Conservation (phyloP, 306 rosid genomes). For the Ormosia semicastrata region DNA sequence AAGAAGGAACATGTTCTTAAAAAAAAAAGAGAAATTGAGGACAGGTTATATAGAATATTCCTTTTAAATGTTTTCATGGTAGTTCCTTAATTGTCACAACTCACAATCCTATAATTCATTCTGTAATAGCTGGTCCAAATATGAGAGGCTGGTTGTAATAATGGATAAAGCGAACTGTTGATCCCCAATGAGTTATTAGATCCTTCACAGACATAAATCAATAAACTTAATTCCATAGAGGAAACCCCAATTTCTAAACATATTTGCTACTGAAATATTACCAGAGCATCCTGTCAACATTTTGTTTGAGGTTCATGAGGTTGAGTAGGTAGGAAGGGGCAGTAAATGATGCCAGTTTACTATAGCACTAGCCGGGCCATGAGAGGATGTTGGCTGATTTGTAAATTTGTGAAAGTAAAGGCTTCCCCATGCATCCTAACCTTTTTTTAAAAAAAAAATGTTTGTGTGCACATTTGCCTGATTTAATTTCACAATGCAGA, state of each 20-base stretch:
- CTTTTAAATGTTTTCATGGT: not conserved
- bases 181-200: not conserved
- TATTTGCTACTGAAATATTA: not conserved
- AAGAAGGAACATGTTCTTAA: not conserved
- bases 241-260: not conserved
- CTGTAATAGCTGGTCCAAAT: not conserved
- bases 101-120: not conserved
- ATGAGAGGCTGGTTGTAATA: not conserved
- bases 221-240: not conserved
- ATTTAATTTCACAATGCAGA: not conserved
- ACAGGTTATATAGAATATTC: not conserved
- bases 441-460: not conserved
- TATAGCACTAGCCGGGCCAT: not conserved
- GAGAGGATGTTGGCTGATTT: not conserved
- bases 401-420: not conserved
- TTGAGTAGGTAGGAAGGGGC: not conserved
- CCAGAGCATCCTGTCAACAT: not conserved
- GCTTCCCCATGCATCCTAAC: not conserved
- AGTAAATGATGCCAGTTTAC: not conserved
- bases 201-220: not conserved
- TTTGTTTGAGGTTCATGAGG: not conserved
- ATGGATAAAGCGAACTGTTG: not conserved
- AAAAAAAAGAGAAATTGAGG: not conserved
- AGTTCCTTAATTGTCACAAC: not conserved
- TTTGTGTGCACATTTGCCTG: not conserved